A percentile compares a stretch with the other conserved stretches of the same genome.
These are phyloP conservation scores for Helianthus tuberosus DNA, from an alignment of 129 eudicot species.

Conservation along the genomic window DNA sequence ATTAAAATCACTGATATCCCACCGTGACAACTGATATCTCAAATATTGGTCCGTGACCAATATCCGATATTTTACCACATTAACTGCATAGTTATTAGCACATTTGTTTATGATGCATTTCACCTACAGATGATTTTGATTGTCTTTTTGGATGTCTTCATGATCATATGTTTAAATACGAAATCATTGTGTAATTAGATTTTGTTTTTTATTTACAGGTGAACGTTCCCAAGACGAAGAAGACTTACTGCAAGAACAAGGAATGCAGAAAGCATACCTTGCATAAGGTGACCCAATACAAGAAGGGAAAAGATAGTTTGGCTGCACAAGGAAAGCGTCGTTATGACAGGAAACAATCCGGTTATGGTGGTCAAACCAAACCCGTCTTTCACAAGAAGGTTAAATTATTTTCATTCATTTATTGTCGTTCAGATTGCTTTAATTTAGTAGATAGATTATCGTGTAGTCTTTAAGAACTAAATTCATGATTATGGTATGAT, in stretches of 20 bases:
- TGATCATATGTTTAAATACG: neutral
- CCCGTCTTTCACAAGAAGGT: constrained; percentile 20
- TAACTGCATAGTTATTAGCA: neutral
- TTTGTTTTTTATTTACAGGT: neutral
- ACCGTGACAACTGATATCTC: too few species aligned
- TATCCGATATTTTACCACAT: too few species aligned
- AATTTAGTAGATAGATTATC: too few species aligned
- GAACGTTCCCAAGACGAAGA: constrained; percentile 18
- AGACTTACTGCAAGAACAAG: constrained; percentile 21
- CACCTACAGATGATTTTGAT: neutral
- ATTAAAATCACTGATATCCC: too few species aligned
- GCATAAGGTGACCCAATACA: constrained; percentile 16
- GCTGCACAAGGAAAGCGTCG: constrained; percentile 22
- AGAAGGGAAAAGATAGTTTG: constrained; percentile 17
- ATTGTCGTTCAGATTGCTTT: neutral
- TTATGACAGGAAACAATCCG: constrained; percentile 17
- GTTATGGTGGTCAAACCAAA: constrained; percentile 19
- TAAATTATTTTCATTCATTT: neutral
- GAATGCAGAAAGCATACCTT: constrained; percentile 20
- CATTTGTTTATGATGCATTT: neutral
- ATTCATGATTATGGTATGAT: neutral
- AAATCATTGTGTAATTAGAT: neutral
- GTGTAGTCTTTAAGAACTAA: neutral
- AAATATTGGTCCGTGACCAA: too few species aligned
- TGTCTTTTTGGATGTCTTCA: neutral